Conservation (phyloP, 176 grass and related monocot species). For the Sorghum bicolor region DNA sequence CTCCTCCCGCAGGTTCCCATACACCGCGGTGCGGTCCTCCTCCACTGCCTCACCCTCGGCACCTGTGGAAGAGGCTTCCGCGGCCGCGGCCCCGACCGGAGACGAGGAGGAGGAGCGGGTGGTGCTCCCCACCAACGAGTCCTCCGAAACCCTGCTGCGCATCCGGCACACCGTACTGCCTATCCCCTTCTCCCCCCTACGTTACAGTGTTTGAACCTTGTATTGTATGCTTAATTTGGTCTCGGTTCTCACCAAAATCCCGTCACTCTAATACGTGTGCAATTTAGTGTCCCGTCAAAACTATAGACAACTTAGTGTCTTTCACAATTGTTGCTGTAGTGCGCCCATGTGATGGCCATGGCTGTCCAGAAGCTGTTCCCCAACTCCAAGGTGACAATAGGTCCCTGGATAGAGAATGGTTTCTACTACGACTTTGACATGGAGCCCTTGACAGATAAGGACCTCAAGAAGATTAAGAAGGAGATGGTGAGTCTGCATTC, state of each 20-base stretch:
- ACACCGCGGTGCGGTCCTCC: constrained; percentile 2
- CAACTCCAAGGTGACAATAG: constrained; percentile 85
- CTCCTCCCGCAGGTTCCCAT: constrained; percentile 5
- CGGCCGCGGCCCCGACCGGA: neutral
- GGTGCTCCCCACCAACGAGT: constrained; percentile 84
- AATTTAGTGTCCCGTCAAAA: neutral
- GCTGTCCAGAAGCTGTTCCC: constrained; percentile 97
- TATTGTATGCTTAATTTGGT: neutral
- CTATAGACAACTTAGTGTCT: neutral
- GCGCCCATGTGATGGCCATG: constrained; percentile 99
- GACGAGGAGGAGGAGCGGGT: constrained; percentile 42
- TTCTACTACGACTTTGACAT: constrained; percentile 99
- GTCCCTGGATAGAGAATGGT: constrained; percentile 96
- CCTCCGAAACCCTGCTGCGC: constrained; percentile 67
- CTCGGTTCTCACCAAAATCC: neutral
- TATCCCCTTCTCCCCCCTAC: neutral
- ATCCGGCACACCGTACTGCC: constrained; percentile 78
- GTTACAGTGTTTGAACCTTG: neutral
- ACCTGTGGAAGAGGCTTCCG: constrained; percentile 1
- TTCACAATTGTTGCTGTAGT: constrained; percentile 39
- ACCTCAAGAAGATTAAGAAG: constrained; percentile 96
- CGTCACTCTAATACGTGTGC: neutral
- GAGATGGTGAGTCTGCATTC: constrained; percentile 72
- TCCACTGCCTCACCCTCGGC: constrained; percentile 36
- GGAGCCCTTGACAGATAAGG: constrained; percentile 84